Percentiles rank a stretch among this genome's conserved stretches.
phyloP scores from a whole-genome alignment of 805 yeast genomes.

The Zygoascus flipseniorum region DNA sequence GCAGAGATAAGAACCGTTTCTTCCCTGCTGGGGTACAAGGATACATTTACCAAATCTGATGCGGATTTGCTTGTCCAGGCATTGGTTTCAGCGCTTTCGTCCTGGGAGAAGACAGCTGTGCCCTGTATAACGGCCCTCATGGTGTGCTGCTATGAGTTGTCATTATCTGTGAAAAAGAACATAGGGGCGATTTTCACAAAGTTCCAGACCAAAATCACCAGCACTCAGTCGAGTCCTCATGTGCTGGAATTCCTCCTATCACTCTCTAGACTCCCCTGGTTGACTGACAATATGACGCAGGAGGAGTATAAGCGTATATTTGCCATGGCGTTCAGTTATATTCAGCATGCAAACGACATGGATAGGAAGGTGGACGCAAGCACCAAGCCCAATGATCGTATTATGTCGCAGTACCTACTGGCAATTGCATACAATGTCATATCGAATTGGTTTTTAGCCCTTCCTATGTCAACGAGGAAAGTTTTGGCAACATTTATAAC shows the following conservation, averaged over 20 bases:
- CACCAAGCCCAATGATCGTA: constrained; percentile 29
- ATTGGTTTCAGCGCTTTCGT: constrained; percentile 43
- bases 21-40: constrained; percentile 39
- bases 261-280: constrained; percentile 53
- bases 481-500: constrained; percentile 55
- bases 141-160: constrained; percentile 74
- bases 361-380: constrained; percentile 36
- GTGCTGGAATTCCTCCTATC: constrained; percentile 67
- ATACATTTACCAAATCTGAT: constrained; percentile 44
- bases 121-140: constrained; percentile 72
- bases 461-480: constrained; percentile 50
- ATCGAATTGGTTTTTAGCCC: constrained; percentile 61
- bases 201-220: constrained; percentile 66
- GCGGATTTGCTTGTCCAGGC: constrained; percentile 54
- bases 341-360: constrained; percentile 57
- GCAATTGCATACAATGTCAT: constrained; percentile 62
- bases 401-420: constrained; percentile 49
- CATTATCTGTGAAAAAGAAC: constrained; percentile 60
- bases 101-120: constrained; percentile 72
- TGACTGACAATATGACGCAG: constrained; percentile 62
- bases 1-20: constrained; percentile 56
- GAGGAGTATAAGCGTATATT: constrained; percentile 76
- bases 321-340: constrained; percentile 73
- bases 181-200: constrained; percentile 61
- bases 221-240: constrained; percentile 59